A percentile compares a stretch with the other conserved stretches of the same genome.
phyloP scores from a whole-genome alignment of 768 basidiomycete genomes.

The Vararia minispora region DNA sequence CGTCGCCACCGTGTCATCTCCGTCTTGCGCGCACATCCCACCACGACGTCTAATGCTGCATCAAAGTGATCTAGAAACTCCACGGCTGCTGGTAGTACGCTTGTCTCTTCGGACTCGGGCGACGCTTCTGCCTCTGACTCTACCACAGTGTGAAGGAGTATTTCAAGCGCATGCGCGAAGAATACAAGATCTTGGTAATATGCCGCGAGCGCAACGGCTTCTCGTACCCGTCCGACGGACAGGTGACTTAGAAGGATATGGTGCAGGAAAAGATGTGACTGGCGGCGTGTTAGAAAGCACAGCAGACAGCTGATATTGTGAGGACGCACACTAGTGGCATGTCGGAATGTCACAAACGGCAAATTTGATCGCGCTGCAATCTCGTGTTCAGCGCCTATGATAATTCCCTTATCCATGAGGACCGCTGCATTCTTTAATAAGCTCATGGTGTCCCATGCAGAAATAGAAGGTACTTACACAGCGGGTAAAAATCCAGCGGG shows the following conservation, averaged over 20 bases:
- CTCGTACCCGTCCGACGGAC: constrained; percentile 44
- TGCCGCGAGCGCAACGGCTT: constrained; percentile 78
- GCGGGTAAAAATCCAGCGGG: constrained; percentile 86
- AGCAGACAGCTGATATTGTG: constrained; percentile 1
- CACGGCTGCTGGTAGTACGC: constrained; percentile 54
- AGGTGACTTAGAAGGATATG: constrained; percentile 83
- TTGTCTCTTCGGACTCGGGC: constrained; percentile 4
- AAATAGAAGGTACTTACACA: constrained; percentile 49
- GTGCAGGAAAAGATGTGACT: constrained; percentile 93
- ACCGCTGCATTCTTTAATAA: constrained; percentile 49
- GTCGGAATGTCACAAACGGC: constrained; percentile 85
- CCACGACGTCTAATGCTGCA: constrained; percentile 83
- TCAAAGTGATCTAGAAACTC: constrained; percentile 96
- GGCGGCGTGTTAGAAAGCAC: constrained; percentile 1
- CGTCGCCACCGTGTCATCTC: constrained; percentile 86
- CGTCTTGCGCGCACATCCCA: constrained; percentile 92
- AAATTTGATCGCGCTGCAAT: constrained; percentile 61
- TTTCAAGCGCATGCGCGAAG: constrained; percentile 89
- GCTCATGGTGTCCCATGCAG: constrained; percentile 1
- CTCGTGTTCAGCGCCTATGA: constrained; percentile 93
- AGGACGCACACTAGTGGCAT: constrained; percentile 71
- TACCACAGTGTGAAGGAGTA: constrained; percentile 85
- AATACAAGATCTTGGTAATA: constrained; percentile 85
- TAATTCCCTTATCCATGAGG: constrained; percentile 98
- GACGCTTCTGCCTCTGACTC: constrained; percentile 58